Evolutionary conservation across 139 green algal genomes (phyloP), one percentile per base, ranked within the genome.

Genomic region (Prasinococcaceae sp.): DNA sequence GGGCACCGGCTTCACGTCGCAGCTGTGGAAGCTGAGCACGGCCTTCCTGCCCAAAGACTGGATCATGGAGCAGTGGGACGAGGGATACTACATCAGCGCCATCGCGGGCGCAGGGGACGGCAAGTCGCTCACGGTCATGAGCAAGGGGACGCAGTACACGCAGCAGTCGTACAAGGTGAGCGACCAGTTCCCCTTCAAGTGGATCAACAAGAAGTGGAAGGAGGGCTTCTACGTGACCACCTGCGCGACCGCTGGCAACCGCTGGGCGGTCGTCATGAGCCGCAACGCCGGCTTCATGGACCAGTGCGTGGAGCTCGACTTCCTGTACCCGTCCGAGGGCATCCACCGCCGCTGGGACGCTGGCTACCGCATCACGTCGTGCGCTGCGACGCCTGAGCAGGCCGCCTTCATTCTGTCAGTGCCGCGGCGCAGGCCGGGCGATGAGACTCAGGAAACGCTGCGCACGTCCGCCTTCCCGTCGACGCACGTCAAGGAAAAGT

Each of bases 161-260:
- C 92, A 99, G 76, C 92, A 99, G 75, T 84, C 64, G 47, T 99
- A 99, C 79, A 99, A 99, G 78, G 88, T 93, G 30, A 85, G 70
- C 27, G 90, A 98, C 77, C 90, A 73, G 8, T 98, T 98, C 68
- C 90, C 90, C 48, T 98, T 96, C 81, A 97, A 98, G 75, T 98
- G 90, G 88, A 98, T 98, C 63, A 96, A 97, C 85, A 97, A 97
- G 70, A 98, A 98, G 71, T 98, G 90, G 90, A 94, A 93, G 69
- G 90, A 98, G 74, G 90, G 90, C 47, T 98, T 98, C 68, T 96
- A 94, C 56, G 90, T 98, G 27, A 98, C 90, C 37, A 81, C 76
- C 72, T 97, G 97, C 87, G 83, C 85, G 43, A 96, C 90, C 41
- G 79, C 62, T 22, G 76, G 86, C 65, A 85, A 78, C 24, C 73